phyloP scores from a whole-genome alignment of 352 stramenopile genomes.

The Thraustochytrium sp. region DNA sequence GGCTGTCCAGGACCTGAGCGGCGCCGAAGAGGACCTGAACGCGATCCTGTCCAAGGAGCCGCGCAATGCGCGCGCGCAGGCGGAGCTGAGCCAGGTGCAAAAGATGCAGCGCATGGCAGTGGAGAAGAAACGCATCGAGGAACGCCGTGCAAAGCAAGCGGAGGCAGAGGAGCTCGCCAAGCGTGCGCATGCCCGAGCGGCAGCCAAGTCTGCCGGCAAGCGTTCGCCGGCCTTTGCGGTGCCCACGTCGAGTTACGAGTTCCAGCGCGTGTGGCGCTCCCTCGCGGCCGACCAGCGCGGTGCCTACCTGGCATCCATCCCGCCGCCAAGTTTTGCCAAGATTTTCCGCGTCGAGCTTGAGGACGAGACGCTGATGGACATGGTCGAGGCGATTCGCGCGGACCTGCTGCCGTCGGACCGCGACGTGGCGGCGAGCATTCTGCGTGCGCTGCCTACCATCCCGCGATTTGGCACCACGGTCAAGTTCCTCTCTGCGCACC shows the following conservation, averaged over 20 bases:
- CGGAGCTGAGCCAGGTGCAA: neutral
- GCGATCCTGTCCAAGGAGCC: neutral
- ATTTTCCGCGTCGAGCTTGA: slow-evolving; percentile 29
- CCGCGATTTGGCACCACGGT: neutral
- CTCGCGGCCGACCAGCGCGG: neutral
- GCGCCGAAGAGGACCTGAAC: neutral
- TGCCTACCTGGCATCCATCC: neutral
- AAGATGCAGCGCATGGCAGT: neutral
- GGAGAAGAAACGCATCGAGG: neutral
- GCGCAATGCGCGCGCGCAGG: neutral
- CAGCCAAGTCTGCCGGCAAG: neutral
- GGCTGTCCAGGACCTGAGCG: neutral
- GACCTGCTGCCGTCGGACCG: neutral
- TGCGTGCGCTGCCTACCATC: neutral
- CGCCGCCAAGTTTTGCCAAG: neutral
- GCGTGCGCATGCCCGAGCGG: neutral
- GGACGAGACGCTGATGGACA: slow-evolving; percentile 32
- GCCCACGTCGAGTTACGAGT: neutral
- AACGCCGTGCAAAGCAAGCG: neutral
- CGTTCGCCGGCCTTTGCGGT: neutral
- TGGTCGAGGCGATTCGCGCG: neutral
- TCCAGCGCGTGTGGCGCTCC: slow-evolving; percentile 11
- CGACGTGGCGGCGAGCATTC: neutral
- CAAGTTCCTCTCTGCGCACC: neutral
- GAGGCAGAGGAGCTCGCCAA: slow-evolving; percentile 13